These are phyloP conservation scores for Boletellus emodensis DNA, from an alignment of 768 basidiomycete genomes.

Conservation along the genomic window DNA sequence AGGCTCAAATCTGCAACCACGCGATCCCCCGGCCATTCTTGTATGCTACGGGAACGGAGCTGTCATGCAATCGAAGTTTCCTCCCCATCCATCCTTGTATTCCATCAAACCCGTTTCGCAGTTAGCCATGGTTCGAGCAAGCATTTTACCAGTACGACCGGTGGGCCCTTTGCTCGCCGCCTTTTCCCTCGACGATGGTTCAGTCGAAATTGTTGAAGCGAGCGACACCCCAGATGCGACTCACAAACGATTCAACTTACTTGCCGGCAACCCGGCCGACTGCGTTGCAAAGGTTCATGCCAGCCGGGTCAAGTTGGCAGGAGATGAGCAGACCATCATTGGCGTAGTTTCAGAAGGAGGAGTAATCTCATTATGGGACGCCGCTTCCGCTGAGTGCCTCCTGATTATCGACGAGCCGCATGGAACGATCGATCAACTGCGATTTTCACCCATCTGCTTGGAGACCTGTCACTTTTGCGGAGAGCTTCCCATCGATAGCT, in stretches of 20 bases:
- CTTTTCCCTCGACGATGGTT: conserved; percentile 64
- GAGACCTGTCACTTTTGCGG: conserved; percentile 70
- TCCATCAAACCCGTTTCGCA: conserved; percentile 44
- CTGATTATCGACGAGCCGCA: conserved; percentile 56
- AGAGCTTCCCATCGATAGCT: conserved; percentile 59
- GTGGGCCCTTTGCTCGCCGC: conserved; percentile 49
- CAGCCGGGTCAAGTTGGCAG: conserved; percentile 49
- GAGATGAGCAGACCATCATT: conserved; percentile 49
- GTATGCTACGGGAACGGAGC: conserved; percentile 58
- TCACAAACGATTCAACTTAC: conserved; percentile 45
- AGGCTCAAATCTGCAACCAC: conserved; percentile 10
- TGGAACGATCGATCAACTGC: conserved; percentile 57
- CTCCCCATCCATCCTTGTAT: conserved; percentile 19
- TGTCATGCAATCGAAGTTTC: conserved; percentile 49
- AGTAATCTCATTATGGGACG: conserved; percentile 74
- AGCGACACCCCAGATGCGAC: conserved; percentile 41
- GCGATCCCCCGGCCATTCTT: conserved; percentile 32
- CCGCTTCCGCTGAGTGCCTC: conserved; percentile 58
- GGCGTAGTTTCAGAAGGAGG: conserved; percentile 63
- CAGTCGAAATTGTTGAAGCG: conserved; percentile 57
- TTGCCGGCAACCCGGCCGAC: conserved; percentile 57
- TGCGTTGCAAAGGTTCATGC: conserved; percentile 50
- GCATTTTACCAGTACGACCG: conserved; percentile 45
- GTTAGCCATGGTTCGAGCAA: conserved; percentile 43
- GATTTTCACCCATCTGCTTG: conserved; percentile 49